Evolutionary conservation across 2,329 filamentous ascomycete species (phyloP), one percentile per base, ranked within the genome.

Genomic region (Monilinia fructigena): DNA sequence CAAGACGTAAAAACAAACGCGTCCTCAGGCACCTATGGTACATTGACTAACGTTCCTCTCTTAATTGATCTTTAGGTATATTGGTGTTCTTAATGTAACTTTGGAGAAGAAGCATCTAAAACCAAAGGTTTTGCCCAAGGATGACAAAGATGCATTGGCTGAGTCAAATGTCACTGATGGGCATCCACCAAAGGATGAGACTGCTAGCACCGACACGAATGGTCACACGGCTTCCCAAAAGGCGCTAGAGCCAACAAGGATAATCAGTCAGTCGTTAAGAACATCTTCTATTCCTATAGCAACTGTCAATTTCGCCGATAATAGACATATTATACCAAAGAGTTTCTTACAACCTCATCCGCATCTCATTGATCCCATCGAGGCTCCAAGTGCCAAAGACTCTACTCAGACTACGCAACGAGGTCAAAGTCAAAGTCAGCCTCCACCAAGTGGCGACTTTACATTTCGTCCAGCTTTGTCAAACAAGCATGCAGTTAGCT

Each of bases 21-120:
- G 8, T 55, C 63, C 45, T 45, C 66, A 48, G 58, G 45, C 42
- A 50, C 31, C 53, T 40, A 23, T 26, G 56, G 16, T 40, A 55
- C 62, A 35, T 56, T 11, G 64, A 70, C 70, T 69, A 73, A 74
- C 65, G 47, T 58, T 65, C 45, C 65, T 55, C 45, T 69, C 68
- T 70, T 40, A 71, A 77, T 72, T 69, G 66, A 40, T 67, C 72
- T 70, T 66, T 63, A 96, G 92, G 76, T 98, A 99, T 74, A 98
- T 99, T 74, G 95, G 95, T 69, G 95, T 99, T 53, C 80, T 99
- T 61, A 98, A 97, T 77, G 94, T 97, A 26, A 97, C 93, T 0
- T 97, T 96, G 76, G 92, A 93, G 61, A 97, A 96, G 76, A 88
- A 88, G 67, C 82, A 86, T 2, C 14, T 60, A 26, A 91, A 92